Evolutionary conservation across 2,329 filamentous ascomycete genomes (phyloP), one percentile per base, ranked within the genome.

Genomic region (Blastomyces parvus): DNA sequence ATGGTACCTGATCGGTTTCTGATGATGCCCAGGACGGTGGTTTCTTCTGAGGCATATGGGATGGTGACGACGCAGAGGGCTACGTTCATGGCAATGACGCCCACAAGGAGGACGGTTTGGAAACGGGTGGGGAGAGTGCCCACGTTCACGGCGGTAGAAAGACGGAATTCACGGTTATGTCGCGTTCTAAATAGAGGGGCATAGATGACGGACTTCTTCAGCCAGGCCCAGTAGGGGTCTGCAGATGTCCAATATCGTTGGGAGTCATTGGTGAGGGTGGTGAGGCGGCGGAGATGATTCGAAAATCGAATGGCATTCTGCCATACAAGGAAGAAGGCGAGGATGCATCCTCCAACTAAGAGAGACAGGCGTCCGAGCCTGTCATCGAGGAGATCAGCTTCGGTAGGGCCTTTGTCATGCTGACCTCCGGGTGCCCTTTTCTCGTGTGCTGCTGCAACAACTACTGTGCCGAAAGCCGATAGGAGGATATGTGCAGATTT

Each of bases 171-270:
- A 30, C 74, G 72, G 62, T 79, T 79, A 67, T 80, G 78, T 46
- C 79, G 74, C 57, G 67, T 73, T 30, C 74, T 72, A 62, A 80
- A 76, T 44, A 80, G 64, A 4, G 79, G 78, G 14, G 79, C 78
- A 65, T 80, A 79, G 59, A 80, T 73, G 63, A 92, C 83, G 62
- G 89, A 82, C 65, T 84, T 82, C 78, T 92, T 90, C 63, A 96
- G 73, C 72, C 65, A 91, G 79, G 67, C 85, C 82, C 69, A 95
- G 79, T 61, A 72, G 5, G 67, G 65, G 40, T 77, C 68, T 6
- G 88, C 82, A 30, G 80, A 78, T 56, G 86, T 83, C 72, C 92
- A 96, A 78, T 91, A 96, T 65, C 84, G 82, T 74, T 96, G 91
- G 0, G 82, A 87, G 67, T 90, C 88, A 77, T 90, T 91, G 77